These are phyloP conservation scores for Lipomyces yamanashiensis DNA, from an alignment of 805 yeast genomes.

Conservation along the genomic window DNA sequence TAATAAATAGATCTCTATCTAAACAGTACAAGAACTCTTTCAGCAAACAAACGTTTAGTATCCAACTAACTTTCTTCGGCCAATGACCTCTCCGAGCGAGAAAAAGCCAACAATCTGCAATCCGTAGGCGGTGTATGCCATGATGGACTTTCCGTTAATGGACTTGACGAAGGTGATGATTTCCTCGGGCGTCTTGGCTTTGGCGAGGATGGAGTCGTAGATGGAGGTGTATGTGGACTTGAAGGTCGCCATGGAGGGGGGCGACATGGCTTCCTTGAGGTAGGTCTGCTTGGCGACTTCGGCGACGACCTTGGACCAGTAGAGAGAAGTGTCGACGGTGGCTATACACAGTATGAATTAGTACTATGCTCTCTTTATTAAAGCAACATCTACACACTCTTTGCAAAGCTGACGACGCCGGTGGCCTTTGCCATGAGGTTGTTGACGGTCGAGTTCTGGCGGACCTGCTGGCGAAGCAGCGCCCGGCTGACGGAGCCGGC, in stretches of 20 bases:
- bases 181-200: conserved; percentile 56
- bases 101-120: conserved; percentile 89
- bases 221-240: conserved; percentile 69
- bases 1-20: not conserved
- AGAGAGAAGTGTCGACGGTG: conserved; percentile 61
- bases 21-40: not conserved
- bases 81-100: conserved; percentile 93
- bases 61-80: conserved; percentile 92
- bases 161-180: conserved; percentile 54
- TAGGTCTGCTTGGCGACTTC: conserved; percentile 78
- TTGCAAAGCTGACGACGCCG: conserved; percentile 78
- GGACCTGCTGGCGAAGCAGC: conserved; percentile 24
- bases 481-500: conserved; percentile 24
- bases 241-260: conserved; percentile 80
- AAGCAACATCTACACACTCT: conserved; percentile 14
- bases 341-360: conserved; percentile 1
- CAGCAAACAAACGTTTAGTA: conserved; percentile 49
- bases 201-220: conserved; percentile 50
- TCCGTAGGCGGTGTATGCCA: conserved; percentile 71
- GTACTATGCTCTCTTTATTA: not conserved
- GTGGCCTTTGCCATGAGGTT: conserved; percentile 98
- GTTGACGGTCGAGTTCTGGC: conserved; percentile 45
- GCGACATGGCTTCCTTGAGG: conserved; percentile 89
- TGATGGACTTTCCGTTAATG: conserved; percentile 58
- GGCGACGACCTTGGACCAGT: conserved; percentile 73